Conservation (phyloP, 2,329 filamentous ascomycete genomes). For the Lachnellula cervina region DNA sequence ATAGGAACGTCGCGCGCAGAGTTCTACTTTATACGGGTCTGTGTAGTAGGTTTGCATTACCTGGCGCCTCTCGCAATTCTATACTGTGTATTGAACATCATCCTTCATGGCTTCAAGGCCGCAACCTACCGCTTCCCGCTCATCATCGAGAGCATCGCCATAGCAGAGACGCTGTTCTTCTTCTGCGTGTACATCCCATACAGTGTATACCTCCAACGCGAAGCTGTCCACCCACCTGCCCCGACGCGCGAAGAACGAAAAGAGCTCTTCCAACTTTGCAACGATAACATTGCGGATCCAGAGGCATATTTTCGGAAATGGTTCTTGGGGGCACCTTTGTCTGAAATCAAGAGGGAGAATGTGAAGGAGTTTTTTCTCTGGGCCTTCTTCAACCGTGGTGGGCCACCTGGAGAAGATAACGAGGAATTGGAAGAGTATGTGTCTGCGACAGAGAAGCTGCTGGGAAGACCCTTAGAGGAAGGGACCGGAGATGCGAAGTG, state of each 20-base stretch:
- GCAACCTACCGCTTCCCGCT: conserved; percentile 28
- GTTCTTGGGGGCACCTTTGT: conserved; percentile 49
- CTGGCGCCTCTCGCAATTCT: conserved; percentile 46
- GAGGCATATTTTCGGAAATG: conserved; percentile 51
- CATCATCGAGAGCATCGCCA: conserved; percentile 37
- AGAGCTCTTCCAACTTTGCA: conserved; percentile 47
- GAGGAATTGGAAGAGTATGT: conserved; percentile 53
- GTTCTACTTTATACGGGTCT: conserved; percentile 39
- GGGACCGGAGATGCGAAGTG: conserved; percentile 49
- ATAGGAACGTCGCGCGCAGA: conserved; percentile 31
- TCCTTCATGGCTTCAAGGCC: conserved; percentile 30
- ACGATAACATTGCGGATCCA: conserved; percentile 46
- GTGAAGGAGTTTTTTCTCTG: conserved; percentile 57
- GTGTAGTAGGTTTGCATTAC: conserved; percentile 44
- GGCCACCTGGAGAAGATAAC: conserved; percentile 40
- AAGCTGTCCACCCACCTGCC: conserved; percentile 45
- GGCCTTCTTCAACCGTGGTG: conserved; percentile 50
- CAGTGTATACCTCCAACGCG: conserved; percentile 45
- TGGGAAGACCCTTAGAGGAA: conserved; percentile 44
- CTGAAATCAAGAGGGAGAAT: conserved; percentile 54
- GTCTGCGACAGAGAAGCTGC: conserved; percentile 44
- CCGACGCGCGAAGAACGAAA: conserved; percentile 42
- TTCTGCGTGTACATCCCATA: conserved; percentile 48
- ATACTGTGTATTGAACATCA: conserved; percentile 36
- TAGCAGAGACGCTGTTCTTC: conserved; percentile 51